Evolutionary conservation across 495 filamentous ascomycete species (phyloP).

Genomic region (Sordaria brevicollis): DNA sequence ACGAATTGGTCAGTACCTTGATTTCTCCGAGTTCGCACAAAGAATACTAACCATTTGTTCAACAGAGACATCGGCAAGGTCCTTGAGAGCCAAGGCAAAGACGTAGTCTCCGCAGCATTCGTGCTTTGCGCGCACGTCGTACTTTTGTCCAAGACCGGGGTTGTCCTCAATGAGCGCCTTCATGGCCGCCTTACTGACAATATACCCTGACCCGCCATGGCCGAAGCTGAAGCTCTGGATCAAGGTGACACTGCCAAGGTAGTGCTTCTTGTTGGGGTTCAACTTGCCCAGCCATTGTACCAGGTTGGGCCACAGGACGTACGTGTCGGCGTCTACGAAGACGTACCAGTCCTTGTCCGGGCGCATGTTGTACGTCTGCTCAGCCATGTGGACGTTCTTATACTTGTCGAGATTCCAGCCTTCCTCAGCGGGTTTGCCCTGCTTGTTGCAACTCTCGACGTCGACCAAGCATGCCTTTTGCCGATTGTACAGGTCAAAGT

Average conservation of each 20-base stretch:
- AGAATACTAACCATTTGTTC: conserved; percentile 24
- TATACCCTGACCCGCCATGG: conserved; percentile 59
- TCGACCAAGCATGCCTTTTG: conserved; percentile 33
- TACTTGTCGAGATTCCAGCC: conserved; percentile 43
- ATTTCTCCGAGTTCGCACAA: conserved; percentile 33
- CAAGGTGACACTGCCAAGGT: conserved; percentile 49
- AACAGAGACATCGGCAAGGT: conserved; percentile 26
- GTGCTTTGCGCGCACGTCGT: conserved; percentile 41
- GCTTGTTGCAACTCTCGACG: conserved; percentile 30
- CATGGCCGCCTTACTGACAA: conserved; percentile 49
- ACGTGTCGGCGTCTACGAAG: conserved; percentile 62
- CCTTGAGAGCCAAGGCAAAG: conserved; percentile 46
- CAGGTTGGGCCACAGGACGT: conserved; percentile 52
- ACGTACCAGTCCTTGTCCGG: conserved; percentile 54
- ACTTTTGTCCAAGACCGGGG: conserved; percentile 32
- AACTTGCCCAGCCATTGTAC: conserved; percentile 45
- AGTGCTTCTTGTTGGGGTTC: conserved; percentile 38
- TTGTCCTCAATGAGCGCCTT: conserved; percentile 31
- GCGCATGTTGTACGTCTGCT: conserved; percentile 30
- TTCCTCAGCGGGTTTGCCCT: conserved; percentile 17
- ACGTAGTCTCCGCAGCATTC: conserved; percentile 65
- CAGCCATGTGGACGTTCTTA: conserved; percentile 36
- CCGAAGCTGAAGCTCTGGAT: conserved; percentile 48
- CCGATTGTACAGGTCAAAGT: conserved; percentile 46
- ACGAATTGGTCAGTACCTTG: conserved; percentile 2